These are phyloP conservation scores for Exophiala xenobiotica DNA, from an alignment of 2,329 filamentous ascomycete genomes.

Conservation along the genomic window DNA sequence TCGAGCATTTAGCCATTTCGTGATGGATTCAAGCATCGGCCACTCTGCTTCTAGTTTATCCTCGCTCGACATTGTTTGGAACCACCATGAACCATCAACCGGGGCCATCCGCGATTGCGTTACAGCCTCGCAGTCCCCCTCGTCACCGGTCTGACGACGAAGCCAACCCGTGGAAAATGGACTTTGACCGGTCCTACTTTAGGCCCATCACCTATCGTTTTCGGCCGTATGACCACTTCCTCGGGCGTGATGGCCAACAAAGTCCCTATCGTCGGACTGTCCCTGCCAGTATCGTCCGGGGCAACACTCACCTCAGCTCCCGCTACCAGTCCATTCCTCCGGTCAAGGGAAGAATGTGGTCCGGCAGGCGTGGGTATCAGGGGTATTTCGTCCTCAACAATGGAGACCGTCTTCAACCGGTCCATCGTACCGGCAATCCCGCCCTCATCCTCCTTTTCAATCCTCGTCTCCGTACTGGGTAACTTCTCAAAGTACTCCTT, in stretches of 20 bases:
- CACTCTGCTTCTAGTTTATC: too few relatives aligned
- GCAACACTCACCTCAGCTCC: slow-evolving; percentile 22
- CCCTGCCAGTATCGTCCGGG: slow-evolving; percentile 28
- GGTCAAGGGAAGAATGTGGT: slow-evolving; percentile 16
- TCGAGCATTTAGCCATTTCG: too few relatives aligned
- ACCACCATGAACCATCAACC: too few relatives aligned
- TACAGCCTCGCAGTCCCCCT: slow-evolving; percentile 10
- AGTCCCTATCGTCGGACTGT: slow-evolving; percentile 22
- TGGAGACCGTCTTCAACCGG: slow-evolving; percentile 42
- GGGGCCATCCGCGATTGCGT: too few relatives aligned
- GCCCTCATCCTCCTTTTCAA: slow-evolving; percentile 14
- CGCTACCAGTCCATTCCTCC: slow-evolving; percentile 19
- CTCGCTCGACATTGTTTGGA: too few relatives aligned
- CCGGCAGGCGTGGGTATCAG: slow-evolving; percentile 21
- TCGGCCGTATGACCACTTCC: slow-evolving; percentile 25
- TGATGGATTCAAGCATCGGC: too few relatives aligned
- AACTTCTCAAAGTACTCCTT: slow-evolving; percentile 17
- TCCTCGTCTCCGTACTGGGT: slow-evolving; percentile 19
- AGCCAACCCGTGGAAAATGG: slow-evolving; percentile 22
- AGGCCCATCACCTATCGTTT: background rate
- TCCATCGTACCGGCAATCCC: slow-evolving; percentile 27
- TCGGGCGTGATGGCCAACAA: slow-evolving; percentile 24
- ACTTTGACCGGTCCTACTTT: slow-evolving; percentile 15
- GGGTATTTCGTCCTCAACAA: slow-evolving; percentile 36
- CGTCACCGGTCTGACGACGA: slow-evolving; percentile 14